Base-by-base conservation (phyloP, 345 rosid genomes). In the Gossypium ekmanianum region DNA sequence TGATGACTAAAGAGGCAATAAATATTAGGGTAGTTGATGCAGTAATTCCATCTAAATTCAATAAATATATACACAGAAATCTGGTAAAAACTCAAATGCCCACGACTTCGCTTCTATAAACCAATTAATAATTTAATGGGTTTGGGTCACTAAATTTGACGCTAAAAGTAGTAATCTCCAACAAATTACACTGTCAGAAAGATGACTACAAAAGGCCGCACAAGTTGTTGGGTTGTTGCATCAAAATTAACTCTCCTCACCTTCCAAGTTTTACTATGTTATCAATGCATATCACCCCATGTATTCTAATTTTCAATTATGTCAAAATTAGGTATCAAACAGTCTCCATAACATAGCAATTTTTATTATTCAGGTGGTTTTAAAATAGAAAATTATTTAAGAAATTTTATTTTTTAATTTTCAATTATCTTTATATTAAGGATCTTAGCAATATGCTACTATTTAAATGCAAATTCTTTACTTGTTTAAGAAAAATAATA, bases 141-240 rank as follows among this genome's bases (percentile, higher is more conserved):
- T 62, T 62, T 62, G 22, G 67, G 11, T 4, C 45, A 62, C 10
- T 16, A 62, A 61, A 62, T 27, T 29, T 14, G 10, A 18, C 7
- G 12, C 29, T 57, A 57, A 57, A 57, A 7, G 11, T 55, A 17
- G 11, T 22, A 57, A 57, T 57, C 29, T 57, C 61, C 29, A 57
- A 57, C 2, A 57, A 57, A 57, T 57, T 20, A 50, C 54, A 50
- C 54, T 50, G 2, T 50, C 54, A 50, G 17, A 50, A 13, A 13
- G 13, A 50, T 50, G 7, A 12, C 2, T 3, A 50, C 39, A 4
- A 34, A 34, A 57, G 22, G 68, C 47, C 24, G 68, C 24, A 17
- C 14, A 63, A 63, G 68, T 64, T 41, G 69, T n/a, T 64, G 69
- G 69, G 69, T 41, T 41, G 51, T 34, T 41, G 50, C 69, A 26